Base-by-base conservation (phyloP, 208 protist genomes). In the Polymyxa betae region DNA sequence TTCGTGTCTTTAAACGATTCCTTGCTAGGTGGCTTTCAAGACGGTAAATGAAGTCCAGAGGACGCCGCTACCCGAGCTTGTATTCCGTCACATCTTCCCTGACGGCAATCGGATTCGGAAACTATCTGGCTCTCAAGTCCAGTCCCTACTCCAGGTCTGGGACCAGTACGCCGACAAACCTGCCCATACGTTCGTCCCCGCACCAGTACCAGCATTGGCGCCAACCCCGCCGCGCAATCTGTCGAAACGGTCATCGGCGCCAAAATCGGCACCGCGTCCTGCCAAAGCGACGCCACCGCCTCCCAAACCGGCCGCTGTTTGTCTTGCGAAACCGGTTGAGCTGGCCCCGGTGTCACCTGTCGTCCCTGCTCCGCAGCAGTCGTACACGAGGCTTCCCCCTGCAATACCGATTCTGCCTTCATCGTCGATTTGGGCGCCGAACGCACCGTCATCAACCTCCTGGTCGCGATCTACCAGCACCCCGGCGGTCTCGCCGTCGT, bases 51-150 rank as follows among this genome's bases (percentile, higher is more conserved):
- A n/a, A n/a, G n/a, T n/a, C n/a, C 88, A 32, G 88, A 5, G 38
- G 10, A 5, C 32, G 38, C 88, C 88, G n/a, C n/a, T 89, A 32
- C 16, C 46, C 46, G 88, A 89, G 66, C n/a, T 29, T 1, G 46
- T 29, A 12, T 89, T 89, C 32, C 88, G 88, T 5, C 88, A 89
- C 54, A 89, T 89, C 5, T 89, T 89, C 88, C 88, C 46, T 20
- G 88, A 89, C 32, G 88, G 88, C 46, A 89, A 89, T 44, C 88
- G 88, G 46, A 89, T 89, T 16, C 88, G 88, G 16, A 89, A 89
- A 89, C 54, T 89, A 45, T 35, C 46, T 45, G 88, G 54, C 88
- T 5, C 32, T 38, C 38, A 89, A n/a, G 88, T 89, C n/a, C 46
- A 44, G 32, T 20, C 29, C 49, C 54, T 89, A 20, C 54, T 89